phyloP scores from a whole-genome alignment of 495 filamentous ascomycete species.

The Penicillium psychrofluorescens region DNA sequence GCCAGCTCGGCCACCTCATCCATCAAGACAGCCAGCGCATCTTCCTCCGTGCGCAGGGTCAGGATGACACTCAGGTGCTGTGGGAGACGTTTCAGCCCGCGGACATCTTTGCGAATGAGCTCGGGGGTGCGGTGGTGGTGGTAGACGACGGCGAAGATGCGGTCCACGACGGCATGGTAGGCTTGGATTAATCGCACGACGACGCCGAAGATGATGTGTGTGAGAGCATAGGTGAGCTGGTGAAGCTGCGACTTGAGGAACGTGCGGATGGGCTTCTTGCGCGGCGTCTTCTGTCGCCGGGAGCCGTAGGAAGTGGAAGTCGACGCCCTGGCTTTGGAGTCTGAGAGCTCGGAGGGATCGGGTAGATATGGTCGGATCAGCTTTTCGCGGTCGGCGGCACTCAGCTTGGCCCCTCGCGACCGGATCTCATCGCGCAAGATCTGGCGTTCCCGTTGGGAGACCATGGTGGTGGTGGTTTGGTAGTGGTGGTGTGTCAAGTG shows the following conservation, averaged over 20 bases:
- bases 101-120: constrained; percentile 84
- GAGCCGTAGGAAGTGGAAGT: constrained; percentile 6
- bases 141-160: constrained; percentile 69
- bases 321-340: background rate
- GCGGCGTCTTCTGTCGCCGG: constrained; percentile 24
- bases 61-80: constrained; percentile 84
- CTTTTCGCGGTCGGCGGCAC: constrained; percentile 58
- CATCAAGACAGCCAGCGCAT: constrained; percentile 70
- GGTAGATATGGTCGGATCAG: constrained; percentile 75
- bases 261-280: constrained; percentile 50
- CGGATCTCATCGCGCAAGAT: constrained; percentile 59
- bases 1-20: constrained; percentile 85
- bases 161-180: constrained; percentile 69
- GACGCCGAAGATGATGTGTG: constrained; percentile 78
- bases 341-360: constrained; percentile 36
- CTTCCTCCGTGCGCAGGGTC: constrained; percentile 62
- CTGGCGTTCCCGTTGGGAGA: constrained; percentile 45
- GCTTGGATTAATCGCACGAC: constrained; percentile 74
- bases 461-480: constrained; percentile 33
- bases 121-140: constrained; percentile 93
- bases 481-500: too few species aligned
- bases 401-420: constrained; percentile 50
- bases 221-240: constrained; percentile 58
- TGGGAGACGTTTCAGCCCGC: constrained; percentile 60
- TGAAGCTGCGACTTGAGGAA: constrained; percentile 63